These are phyloP conservation scores for Globisporangium abappressorium DNA, from an alignment of 352 stramenopile genomes.

Conservation along the genomic window DNA sequence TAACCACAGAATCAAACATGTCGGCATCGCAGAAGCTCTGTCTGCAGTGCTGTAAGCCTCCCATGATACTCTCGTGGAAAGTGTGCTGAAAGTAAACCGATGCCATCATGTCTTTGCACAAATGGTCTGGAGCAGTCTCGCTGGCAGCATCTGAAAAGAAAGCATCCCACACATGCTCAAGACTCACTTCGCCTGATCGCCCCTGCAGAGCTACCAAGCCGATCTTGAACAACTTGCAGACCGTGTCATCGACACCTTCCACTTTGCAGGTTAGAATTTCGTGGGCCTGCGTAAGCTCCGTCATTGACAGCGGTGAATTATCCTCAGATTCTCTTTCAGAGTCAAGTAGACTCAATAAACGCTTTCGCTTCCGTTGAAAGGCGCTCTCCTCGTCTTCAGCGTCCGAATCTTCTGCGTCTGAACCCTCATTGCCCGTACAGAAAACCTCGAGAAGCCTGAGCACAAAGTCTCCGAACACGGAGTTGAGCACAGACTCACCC, in stretches of 20 bases:
- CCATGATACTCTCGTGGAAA: slow-evolving; percentile 6
- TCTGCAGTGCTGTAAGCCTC: slow-evolving; percentile 3
- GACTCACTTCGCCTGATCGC: not conserved
- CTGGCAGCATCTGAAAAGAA: not conserved
- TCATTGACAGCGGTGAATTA: not conserved
- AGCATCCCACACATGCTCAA: not conserved
- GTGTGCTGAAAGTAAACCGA: slow-evolving; percentile 7
- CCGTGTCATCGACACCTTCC: not conserved
- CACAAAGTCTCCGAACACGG: slow-evolving; percentile 18
- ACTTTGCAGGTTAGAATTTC: not conserved
- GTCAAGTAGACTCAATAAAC: not conserved
- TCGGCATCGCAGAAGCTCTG: not conserved
- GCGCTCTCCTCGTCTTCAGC: not conserved
- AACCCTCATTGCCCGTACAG: not conserved
- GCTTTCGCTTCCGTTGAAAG: not conserved
- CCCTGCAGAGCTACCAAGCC: not conserved
- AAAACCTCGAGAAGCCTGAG: slow-evolving; percentile 8
- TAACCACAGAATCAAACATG: slow-evolving; percentile 1
- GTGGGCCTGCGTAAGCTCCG: not conserved
- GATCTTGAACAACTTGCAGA: slow-evolving; percentile 1
- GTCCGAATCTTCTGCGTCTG: no score
- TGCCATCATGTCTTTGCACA: slow-evolving; percentile 1
- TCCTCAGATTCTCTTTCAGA: not conserved
- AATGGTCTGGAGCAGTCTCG: not conserved
- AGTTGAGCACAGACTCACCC: not conserved